These are phyloP conservation scores for Quercus cerris DNA, from an alignment of 306 rosid genomes.

Conservation along the genomic window DNA sequence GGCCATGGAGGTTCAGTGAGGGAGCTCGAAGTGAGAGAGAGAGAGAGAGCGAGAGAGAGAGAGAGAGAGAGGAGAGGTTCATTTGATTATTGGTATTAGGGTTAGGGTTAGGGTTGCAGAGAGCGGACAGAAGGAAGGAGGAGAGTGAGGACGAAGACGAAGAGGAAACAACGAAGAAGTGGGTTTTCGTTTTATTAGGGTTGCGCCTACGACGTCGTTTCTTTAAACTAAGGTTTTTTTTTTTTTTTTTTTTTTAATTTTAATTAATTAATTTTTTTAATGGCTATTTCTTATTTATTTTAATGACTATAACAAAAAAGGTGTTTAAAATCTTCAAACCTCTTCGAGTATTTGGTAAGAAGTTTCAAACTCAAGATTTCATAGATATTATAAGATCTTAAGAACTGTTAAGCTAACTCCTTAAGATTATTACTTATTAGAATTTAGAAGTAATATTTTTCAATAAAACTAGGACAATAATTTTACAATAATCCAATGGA, in stretches of 20 bases:
- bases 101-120: slow-evolving; percentile 4
- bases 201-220: neutral
- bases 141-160: neutral
- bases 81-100: neutral
- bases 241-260: no score
- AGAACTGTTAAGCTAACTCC: fast-evolving
- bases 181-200: neutral
- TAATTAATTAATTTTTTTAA: neutral
- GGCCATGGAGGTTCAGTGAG: no score
- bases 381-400: fast-evolving
- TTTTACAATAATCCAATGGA: no score
- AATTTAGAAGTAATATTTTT: no score
- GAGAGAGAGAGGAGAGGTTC: neutral
- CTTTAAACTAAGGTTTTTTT: no score
- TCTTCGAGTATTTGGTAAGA: fast-evolving
- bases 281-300: no score
- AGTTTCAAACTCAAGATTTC: fast-evolving
- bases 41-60: no score
- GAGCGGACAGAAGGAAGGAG: neutral
- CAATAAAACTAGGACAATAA: no score
- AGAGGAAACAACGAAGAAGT: neutral
- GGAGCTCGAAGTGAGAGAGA: no score
- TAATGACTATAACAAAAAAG: no score
- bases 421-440: no score
- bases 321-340: no score